Conservation (phyloP, 1,284 basidiomycete species). For the Termitomyces sp. region DNA sequence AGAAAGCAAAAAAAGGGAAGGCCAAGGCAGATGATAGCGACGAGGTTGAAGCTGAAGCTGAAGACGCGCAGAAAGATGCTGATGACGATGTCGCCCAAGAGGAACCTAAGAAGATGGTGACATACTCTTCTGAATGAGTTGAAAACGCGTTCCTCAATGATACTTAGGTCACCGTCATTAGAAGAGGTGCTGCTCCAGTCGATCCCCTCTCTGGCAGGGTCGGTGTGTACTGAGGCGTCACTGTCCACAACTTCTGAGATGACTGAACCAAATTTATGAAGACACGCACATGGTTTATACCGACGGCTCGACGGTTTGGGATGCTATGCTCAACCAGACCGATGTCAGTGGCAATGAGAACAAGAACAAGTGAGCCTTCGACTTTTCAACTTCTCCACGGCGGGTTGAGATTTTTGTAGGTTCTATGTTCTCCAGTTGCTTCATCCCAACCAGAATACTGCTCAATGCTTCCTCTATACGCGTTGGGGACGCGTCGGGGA, state of each 20-base stretch:
- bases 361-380: conserved; percentile 50
- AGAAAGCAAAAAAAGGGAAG: conserved; percentile 27
- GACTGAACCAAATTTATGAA: conserved; percentile 19
- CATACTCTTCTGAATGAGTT: neutral
- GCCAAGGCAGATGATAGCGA: conserved; percentile 13
- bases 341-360: conserved; percentile 55
- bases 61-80: conserved; percentile 18
- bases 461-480: conserved; percentile 40
- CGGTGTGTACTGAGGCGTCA: conserved; percentile 31
- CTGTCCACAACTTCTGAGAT: neutral
- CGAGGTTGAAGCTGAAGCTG: conserved; percentile 17
- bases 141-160: conserved; percentile 2
- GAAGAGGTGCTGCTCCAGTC: conserved; percentile 57
- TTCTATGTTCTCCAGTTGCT: conserved; percentile 64
- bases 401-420: conserved; percentile 24
- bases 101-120: conserved; percentile 33
- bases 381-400: neutral
- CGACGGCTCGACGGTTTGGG: conserved; percentile 44
- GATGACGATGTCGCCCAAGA: conserved; percentile 17
- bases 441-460: conserved; percentile 41
- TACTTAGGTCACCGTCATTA: conserved; percentile 48
- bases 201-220: conserved; percentile 45
- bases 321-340: conserved; percentile 69
- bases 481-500: conserved; percentile 64
- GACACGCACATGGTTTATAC: conserved; percentile 54